A percentile compares a stretch with the other conserved stretches of the same genome.
Conservation (phyloP, 1,284 basidiomycete genomes). For the Neolentinus lepideus region DNA sequence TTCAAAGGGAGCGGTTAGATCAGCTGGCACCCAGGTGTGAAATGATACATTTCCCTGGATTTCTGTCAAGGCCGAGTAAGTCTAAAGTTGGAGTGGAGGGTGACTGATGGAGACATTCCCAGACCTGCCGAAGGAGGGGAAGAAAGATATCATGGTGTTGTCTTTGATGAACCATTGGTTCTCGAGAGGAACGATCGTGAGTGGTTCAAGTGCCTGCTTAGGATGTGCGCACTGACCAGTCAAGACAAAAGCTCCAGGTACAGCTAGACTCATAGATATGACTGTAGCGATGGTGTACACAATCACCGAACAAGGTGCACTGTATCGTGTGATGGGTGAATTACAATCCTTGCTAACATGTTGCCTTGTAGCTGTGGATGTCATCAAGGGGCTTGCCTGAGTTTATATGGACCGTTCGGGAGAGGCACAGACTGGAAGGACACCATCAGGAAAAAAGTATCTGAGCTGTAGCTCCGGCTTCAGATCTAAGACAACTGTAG, state of each 20-base stretch:
- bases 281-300: constrained; percentile 13
- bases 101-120: too few relatives aligned
- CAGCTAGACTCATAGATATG: not conserved
- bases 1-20: constrained; percentile 24
- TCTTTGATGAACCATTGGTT: constrained; percentile 25
- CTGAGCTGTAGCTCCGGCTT: too few relatives aligned
- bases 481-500: too few relatives aligned
- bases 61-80: constrained; percentile 18
- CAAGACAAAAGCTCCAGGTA: not conserved
- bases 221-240: not conserved
- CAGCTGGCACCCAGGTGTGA: constrained; percentile 21
- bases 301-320: constrained; percentile 10
- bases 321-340: not conserved
- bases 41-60: constrained; percentile 18
- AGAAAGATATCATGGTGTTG: constrained; percentile 26
- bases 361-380: too few relatives aligned
- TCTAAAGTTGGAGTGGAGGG: too few relatives aligned
- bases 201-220: constrained; percentile 5
- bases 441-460: too few relatives aligned
- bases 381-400: too few relatives aligned
- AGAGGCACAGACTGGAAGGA: too few relatives aligned
- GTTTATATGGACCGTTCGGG: too few relatives aligned
- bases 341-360: too few relatives aligned
- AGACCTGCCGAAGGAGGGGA: constrained; percentile 22
- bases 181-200: constrained; percentile 33